These are phyloP conservation scores for Venturia asperata DNA, from an alignment of 2,329 filamentous ascomycete genomes.

Conservation along the genomic window DNA sequence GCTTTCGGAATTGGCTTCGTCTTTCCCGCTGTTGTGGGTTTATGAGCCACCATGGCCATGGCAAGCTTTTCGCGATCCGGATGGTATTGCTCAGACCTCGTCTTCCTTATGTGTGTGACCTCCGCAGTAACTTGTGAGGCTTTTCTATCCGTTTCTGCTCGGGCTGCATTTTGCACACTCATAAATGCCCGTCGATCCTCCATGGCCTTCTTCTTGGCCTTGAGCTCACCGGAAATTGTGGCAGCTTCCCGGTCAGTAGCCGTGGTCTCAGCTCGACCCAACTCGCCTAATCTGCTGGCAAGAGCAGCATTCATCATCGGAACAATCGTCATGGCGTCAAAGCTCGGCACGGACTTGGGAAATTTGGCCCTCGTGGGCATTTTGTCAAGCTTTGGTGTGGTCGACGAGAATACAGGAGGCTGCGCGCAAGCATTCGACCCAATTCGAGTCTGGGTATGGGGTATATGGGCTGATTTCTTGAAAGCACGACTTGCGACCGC, in stretches of 20 bases:
- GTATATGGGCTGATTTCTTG: background rate
- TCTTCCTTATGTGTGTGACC: background rate
- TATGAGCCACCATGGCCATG: background rate
- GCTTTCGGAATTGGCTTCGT: background rate
- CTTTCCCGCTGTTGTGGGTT: background rate
- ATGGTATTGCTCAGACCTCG: background rate
- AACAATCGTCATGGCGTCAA: background rate
- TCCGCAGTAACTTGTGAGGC: background rate
- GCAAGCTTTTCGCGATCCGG: background rate
- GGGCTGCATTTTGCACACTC: background rate
- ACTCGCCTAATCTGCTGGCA: background rate
- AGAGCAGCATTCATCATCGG: background rate
- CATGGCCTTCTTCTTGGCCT: background rate
- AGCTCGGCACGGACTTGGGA: background rate
- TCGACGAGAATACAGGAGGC: background rate
- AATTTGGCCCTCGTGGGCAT: background rate
- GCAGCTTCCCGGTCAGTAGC: background rate
- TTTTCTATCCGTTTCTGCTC: background rate
- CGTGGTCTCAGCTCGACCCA: background rate
- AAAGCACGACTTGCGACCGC: background rate
- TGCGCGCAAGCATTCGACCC: background rate
- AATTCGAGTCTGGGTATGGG: background rate
- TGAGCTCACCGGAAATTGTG: background rate
- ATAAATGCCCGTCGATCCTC: background rate
- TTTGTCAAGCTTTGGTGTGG: background rate